Base-by-base conservation (phyloP, 768 basidiomycete genomes). In the Mrakia hoshinonis region DNA sequence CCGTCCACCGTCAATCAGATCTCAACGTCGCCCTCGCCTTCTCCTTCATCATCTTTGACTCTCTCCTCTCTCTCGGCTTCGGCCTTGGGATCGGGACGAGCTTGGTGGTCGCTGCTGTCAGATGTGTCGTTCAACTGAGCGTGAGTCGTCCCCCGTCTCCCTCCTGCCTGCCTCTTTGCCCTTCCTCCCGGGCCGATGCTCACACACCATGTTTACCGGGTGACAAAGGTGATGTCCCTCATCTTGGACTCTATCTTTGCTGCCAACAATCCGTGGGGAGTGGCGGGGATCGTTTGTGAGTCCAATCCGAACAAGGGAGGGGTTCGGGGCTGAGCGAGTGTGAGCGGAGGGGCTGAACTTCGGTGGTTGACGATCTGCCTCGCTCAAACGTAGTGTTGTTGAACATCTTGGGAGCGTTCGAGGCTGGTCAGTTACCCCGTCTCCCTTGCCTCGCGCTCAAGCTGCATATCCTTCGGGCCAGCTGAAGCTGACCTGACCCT, bases 81-180 rank as follows among this genome's bases (percentile, higher is more conserved):
- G 82, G 86, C 5, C 84, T 94, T 24, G 89, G 86, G 2, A 82
- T 92, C 54, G 89, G 87, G 0, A 78, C 82, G 0, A 86, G 87
- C 6, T 83, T 94, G 29, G 75, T 89, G 26, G 84, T 86, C 10
- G 85, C 90, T 0, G 58, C 71, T 0, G 69, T 87, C 52, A 82
- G 92, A 78, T 94, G 92, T 77, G 81, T 90, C 24, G 80, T 88
- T 11, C 92, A 94, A 80, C 84, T 94, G 26, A 85, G 86, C 20
- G 79, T 91, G n/a, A n/a, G n/a, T n/a, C n/a, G n/a, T n/a, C n/a
- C n/a, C n/a, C n/a, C n/a, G n/a, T n/a, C n/a, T n/a, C n/a, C n/a
- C n/a, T n/a, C n/a, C n/a, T n/a, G n/a, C n/a, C n/a, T n/a, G n/a
- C n/a, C n/a, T n/a, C n/a, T n/a, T n/a, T n/a, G n/a, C n/a, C n/a